Conservation (phyloP, 306 rosid genomes). For the Cicer yamashitae region DNA sequence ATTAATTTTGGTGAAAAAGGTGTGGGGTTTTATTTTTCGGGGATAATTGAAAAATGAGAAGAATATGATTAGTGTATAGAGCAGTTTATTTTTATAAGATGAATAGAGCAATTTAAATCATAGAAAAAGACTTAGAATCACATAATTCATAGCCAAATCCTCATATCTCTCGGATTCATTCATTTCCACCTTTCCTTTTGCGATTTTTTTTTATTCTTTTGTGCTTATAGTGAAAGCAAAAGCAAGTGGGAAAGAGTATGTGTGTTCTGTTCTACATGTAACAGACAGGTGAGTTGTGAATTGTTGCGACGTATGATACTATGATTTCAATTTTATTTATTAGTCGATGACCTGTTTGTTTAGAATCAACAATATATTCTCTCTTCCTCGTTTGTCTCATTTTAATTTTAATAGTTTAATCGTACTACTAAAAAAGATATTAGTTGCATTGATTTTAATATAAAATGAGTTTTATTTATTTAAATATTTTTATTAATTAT, state of each 20-base stretch:
- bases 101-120: conserved; percentile 21
- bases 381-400: too few relatives aligned
- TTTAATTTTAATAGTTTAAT: too few relatives aligned
- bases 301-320: background rate
- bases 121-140: conserved; percentile 28
- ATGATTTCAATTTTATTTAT: too few relatives aligned
- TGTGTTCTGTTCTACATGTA: background rate
- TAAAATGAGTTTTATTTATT: too few relatives aligned
- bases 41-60: conserved; percentile 15
- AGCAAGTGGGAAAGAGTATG: background rate
- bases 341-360: too few relatives aligned
- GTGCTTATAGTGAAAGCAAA: background rate
- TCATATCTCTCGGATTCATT: background rate
- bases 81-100: background rate
- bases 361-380: too few relatives aligned
- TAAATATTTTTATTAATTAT: too few relatives aligned
- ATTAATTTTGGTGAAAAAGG: background rate
- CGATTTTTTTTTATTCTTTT: background rate
- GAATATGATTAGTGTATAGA: conserved; percentile 28
- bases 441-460: too few relatives aligned
- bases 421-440: too few relatives aligned
- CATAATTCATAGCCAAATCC: conserved; percentile 18
- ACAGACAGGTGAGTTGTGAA: background rate
- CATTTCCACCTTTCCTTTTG: background rate
- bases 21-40: conserved; percentile 6